A percentile compares a stretch with the other conserved stretches of the same genome.
These are phyloP conservation scores for Mucor circinelloides DNA, from an alignment of 371 early-diverging fungal genomes.

Conservation along the genomic window DNA sequence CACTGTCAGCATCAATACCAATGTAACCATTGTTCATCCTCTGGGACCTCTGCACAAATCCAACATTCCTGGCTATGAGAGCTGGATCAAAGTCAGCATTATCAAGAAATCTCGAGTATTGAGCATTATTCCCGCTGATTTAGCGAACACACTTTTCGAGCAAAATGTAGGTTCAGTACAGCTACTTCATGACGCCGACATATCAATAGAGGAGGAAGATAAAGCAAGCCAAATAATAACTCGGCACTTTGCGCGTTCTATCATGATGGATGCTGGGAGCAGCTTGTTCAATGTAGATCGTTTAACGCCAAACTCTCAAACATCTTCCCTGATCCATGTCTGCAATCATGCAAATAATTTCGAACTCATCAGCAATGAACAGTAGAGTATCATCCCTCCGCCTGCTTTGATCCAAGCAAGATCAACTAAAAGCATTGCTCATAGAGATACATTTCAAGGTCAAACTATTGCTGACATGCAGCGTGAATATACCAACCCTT, in stretches of 20 bases:
- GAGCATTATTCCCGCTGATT: neutral
- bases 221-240: no score
- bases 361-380: no score
- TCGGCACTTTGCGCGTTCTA: neutral
- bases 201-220: neutral
- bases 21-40: constrained; percentile 34
- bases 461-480: neutral
- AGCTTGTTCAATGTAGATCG: neutral
- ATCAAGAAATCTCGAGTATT: neutral
- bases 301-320: neutral
- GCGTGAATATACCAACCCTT: neutral
- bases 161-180: neutral
- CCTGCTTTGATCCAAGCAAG: no score
- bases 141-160: neutral
- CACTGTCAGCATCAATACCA: constrained; percentile 15
- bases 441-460: no score
- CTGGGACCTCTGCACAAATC: constrained; percentile 29
- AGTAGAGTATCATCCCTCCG: no score
- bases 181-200: neutral
- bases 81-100: constrained; percentile 30
- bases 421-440: no score
- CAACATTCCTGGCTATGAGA: neutral
- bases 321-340: neutral
- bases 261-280: neutral
- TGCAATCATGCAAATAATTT: neutral